Percentiles rank a stretch among this genome's conserved stretches.
Conservation (phyloP, 2,329 filamentous ascomycete species). For the Helminthosporium solani region DNA sequence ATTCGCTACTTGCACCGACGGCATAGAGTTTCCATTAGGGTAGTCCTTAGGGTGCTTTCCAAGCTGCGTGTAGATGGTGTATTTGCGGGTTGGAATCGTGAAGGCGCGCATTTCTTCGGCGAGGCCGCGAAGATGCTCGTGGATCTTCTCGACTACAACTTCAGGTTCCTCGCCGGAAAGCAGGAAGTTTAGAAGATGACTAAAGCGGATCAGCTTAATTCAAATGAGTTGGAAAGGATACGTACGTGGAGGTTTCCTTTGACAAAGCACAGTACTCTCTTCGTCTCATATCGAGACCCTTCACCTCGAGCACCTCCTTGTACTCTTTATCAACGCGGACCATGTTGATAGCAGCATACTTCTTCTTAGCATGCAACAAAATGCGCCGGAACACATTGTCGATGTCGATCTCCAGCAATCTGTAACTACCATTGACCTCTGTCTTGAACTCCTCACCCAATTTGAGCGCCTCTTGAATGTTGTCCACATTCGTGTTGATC, state of each 20-base stretch:
- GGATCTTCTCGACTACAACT: slow-evolving; percentile 81
- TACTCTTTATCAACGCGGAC: slow-evolving; percentile 86
- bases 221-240: not conserved
- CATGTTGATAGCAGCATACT: slow-evolving; percentile 96
- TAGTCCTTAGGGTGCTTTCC: slow-evolving; percentile 93
- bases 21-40: slow-evolving; percentile 92
- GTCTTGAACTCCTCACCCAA: slow-evolving; percentile 95
- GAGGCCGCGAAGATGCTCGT: slow-evolving; percentile 89
- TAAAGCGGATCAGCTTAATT: slow-evolving; percentile 18
- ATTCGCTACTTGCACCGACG: slow-evolving; percentile 92
- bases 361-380: slow-evolving; percentile 95
- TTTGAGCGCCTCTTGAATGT: slow-evolving; percentile 83
- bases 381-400: slow-evolving; percentile 96
- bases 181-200: slow-evolving; percentile 86
- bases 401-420: slow-evolving; percentile 92
- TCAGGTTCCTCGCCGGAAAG: slow-evolving; percentile 92
- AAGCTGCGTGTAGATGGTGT: slow-evolving; percentile 97
- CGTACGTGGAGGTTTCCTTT: slow-evolving; percentile 80
- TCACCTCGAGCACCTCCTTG: slow-evolving; percentile 93
- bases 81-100: slow-evolving; percentile 75
- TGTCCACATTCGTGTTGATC: slow-evolving; percentile 99
- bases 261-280: slow-evolving; percentile 95
- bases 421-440: slow-evolving; percentile 91
- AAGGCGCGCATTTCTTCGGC: slow-evolving; percentile 82
- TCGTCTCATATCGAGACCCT: slow-evolving; percentile 96